Evolutionary conservation across 2,329 filamentous ascomycete species (phyloP).

Genomic region (Fusarium denticulatum): DNA sequence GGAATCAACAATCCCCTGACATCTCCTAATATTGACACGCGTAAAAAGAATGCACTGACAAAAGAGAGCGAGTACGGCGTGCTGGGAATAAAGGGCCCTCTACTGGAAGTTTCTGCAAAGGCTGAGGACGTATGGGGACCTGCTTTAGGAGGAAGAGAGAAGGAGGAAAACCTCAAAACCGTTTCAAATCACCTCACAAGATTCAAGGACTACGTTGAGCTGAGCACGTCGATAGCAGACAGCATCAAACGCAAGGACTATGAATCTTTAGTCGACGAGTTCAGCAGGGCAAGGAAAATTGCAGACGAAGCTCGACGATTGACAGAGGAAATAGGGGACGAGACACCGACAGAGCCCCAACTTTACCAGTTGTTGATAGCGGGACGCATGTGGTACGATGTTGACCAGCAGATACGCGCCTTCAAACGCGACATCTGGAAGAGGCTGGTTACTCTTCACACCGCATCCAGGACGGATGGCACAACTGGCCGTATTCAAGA

Average conservation of each 20-base stretch:
- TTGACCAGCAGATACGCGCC: slow-evolving; percentile 83
- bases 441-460: slow-evolving; percentile 75
- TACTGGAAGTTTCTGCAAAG: slow-evolving; percentile 91
- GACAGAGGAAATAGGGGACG: slow-evolving; percentile 64
- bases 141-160: slow-evolving; percentile 88
- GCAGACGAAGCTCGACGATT: slow-evolving; percentile 80
- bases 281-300: slow-evolving; percentile 82
- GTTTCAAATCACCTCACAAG: slow-evolving; percentile 80
- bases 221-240: slow-evolving; percentile 80
- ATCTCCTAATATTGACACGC: slow-evolving; percentile 61
- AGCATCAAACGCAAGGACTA: slow-evolving; percentile 93
- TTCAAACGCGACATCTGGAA: slow-evolving; percentile 95
- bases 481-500: slow-evolving; percentile 72
- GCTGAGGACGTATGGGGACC: slow-evolving; percentile 98
- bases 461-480: slow-evolving; percentile 60
- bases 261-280: slow-evolving; percentile 86
- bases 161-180: slow-evolving; percentile 85
- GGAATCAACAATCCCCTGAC: slow-evolving; percentile 52
- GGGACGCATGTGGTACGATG: slow-evolving; percentile 94
- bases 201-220: slow-evolving; percentile 83
- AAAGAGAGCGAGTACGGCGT: slow-evolving; percentile 95
- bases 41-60: slow-evolving; percentile 87
- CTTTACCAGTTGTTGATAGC: slow-evolving; percentile 88
- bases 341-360: slow-evolving; percentile 77
- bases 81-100: slow-evolving; percentile 84